Base-by-base conservation (phyloP, 257 asterid species). In the Scutellaria minor region DNA sequence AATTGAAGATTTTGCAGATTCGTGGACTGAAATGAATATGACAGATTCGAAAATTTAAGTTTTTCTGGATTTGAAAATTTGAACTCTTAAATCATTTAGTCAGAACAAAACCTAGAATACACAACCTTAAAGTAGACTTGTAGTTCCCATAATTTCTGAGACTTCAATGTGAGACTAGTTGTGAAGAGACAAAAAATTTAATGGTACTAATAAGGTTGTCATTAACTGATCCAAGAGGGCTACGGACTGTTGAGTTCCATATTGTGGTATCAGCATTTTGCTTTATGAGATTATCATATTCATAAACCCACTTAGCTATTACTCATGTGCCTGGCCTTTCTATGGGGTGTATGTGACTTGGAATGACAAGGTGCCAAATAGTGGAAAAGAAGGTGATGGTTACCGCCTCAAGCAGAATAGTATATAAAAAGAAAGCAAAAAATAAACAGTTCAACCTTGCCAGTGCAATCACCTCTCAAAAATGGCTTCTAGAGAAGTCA, bases 121-220 rank as follows among this genome's bases (percentile, higher is more conserved):
- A 20, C 45, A 46, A 12, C 44, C 40, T 56, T 24, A 20, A 41
- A 55, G 64, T 3, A 50, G 48, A 66, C 44, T 50, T 37, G 64
- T 47, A 15, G 9, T 37, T 20, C 15, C 46, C 14, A 18, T 51
- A 52, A 48, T 15, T 65, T 46, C 1, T 37, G 72, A 18, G 54
- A 10, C 35, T 70, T 45, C 9, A 53, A 31, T 71, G 52, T n/a
- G 14, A 72, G 54, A 47, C 40, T 48, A 59, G 11, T 71, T 71
- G 9, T 35, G 22, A 5, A 59, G 58, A 41, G 68, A 27, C 47
- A 15, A 47, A 54, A 61, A 13, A 9, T 61, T 50, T 70, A 72
- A 18, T 10, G 48, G 50, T 61, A 50, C 70, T 42, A 60, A 6
- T 22, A 18, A 27, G 50, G 50, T 45, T 45, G 3, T 50, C 37